Evolutionary conservation across 2,329 filamentous ascomycete genomes (phyloP).

Genomic region (Herpotrichia juniperi): DNA sequence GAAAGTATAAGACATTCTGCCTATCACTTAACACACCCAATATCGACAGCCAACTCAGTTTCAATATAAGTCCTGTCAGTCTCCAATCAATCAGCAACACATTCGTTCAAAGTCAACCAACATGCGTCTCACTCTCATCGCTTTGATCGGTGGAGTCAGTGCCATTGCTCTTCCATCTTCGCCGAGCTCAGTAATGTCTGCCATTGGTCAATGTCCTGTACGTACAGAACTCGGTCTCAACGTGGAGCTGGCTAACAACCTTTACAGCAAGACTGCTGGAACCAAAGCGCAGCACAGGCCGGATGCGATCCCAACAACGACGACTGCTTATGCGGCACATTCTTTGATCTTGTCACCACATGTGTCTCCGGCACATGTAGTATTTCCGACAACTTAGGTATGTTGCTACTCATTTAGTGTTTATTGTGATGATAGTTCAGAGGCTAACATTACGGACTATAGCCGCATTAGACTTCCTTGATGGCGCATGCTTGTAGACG

Average conservation of each 20-base stretch:
- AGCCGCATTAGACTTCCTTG: conserved; percentile 3
- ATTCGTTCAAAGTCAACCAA: conserved; percentile 1
- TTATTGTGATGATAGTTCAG: background rate
- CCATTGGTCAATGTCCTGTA: conserved; percentile 34
- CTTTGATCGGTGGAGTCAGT: conserved; percentile 5
- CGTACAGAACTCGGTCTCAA: conserved; percentile 4
- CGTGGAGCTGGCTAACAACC: conserved; percentile 1
- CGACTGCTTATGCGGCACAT: conserved; percentile 37
- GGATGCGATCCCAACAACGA: conserved; percentile 41
- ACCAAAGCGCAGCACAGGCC: conserved; percentile 32
- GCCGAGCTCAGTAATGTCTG: conserved; percentile 18
- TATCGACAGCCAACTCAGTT: conserved; percentile 6
- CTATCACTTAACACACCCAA: background rate
- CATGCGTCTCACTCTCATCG: conserved; percentile 18
- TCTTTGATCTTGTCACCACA: conserved; percentile 38
- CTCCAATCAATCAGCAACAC: conserved; percentile 8
- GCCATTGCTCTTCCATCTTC: conserved; percentile 10
- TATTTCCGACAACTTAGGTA: conserved; percentile 39
- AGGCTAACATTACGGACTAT: background rate
- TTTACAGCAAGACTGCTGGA: conserved; percentile 40
- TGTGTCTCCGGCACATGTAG: conserved; percentile 36
- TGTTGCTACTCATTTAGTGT: conserved; percentile 7
- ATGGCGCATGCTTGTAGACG: background rate
- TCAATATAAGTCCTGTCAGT: conserved; percentile 5
- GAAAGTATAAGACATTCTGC: conserved; percentile 9